Evolutionary conservation across 805 yeast genomes (phyloP).

Genomic region (Starmerella bombicola): DNA sequence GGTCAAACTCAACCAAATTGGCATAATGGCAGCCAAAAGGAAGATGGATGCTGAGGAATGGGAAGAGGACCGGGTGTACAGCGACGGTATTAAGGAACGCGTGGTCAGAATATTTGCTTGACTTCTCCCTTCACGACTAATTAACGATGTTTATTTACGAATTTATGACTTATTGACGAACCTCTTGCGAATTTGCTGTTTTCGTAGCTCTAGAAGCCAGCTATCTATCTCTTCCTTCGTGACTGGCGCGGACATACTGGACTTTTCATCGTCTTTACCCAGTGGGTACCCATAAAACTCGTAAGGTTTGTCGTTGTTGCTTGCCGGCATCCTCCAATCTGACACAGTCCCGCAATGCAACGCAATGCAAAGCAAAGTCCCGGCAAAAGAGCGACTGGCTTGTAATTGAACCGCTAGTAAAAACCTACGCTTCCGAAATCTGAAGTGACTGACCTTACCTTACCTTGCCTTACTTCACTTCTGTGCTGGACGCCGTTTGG

Average conservation of each 20-base stretch:
- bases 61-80: conserved; percentile 22
- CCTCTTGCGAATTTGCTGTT: conserved; percentile 1
- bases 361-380: too few species aligned
- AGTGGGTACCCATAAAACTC: not conserved
- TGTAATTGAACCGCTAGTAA: too few species aligned
- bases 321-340: too few species aligned
- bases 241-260: conserved; percentile 1
- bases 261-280: not conserved
- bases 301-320: too few species aligned
- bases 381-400: too few species aligned
- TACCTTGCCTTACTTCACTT: too few species aligned
- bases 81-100: conserved; percentile 10
- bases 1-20: conserved; percentile 57
- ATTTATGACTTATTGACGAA: not conserved
- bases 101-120: conserved; percentile 2
- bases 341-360: too few species aligned
- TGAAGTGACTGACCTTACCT: too few species aligned
- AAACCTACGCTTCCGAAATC: too few species aligned
- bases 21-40: conserved; percentile 47
- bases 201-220: conserved; percentile 9
- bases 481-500: too few species aligned
- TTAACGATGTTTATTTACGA: too few species aligned
- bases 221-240: conserved; percentile 6
- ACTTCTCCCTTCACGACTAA: too few species aligned
- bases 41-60: conserved; percentile 21